Evolutionary conservation across 139 green algal species (phyloP), one percentile per base, ranked within the genome.

Genomic region (Volvox africanus): DNA sequence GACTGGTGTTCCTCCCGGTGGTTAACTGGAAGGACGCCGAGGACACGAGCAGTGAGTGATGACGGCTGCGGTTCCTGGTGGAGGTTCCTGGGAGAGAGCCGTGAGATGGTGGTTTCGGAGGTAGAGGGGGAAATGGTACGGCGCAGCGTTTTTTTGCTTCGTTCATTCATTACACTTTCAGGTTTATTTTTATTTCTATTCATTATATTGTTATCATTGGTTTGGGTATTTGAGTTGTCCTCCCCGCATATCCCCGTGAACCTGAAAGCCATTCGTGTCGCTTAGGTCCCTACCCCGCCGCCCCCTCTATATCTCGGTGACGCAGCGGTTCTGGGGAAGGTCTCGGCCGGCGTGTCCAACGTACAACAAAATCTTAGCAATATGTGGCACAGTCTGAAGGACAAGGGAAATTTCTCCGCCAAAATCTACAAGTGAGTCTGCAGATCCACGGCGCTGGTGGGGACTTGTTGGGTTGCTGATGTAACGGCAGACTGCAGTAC

Each of bases 1-100:
- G 67, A 19, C 80, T 93, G 32, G 91, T 93, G 86, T 93, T 93
- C 80, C 69, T 93, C 80, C 91, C 91, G 21, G 84, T 93, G n/a
- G 86, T 87, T 6, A 89, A 69, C 37, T 93, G 91, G 91, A 88
- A 92, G 88, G 88, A 87, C 32, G 88, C 55, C 33, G 30, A 61
- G 37, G 86, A 90, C 79, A 92, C 65, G 11, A 88, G 36, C 62
- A 91, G 87, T 86, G 62, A 91, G 61, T 65, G 26, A 62, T 18
- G 33, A 20, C 11, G 82, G 62, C 22, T 65, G 62, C 6, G 76
- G 32, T n/a, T 24, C 22, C 17, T 61, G 33, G 2, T 30, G 32
- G 76, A 36, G 76, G 6, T 44, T 0, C 73, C 9, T n/a, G 69
- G 17, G 71, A 6, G 28, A 19, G 28, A 19, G 71, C 16, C 33